Evolutionary conservation across 2,329 filamentous ascomycete species (phyloP).

Genomic region (Apiospora malaysiana): DNA sequence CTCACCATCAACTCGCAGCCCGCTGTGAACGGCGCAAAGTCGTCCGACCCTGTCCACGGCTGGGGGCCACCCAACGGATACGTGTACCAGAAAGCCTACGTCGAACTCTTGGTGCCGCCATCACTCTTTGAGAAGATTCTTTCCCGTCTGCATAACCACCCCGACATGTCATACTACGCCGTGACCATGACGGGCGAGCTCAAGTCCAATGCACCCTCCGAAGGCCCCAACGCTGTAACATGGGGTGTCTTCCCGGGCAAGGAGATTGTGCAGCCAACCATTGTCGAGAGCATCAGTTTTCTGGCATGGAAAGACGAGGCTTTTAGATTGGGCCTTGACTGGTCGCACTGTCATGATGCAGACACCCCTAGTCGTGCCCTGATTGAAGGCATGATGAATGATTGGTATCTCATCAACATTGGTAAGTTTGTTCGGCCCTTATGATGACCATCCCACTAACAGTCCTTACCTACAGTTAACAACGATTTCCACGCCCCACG

Average conservation of each 20-base stretch:
- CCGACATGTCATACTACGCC: conserved; percentile 91
- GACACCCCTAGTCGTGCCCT: conserved; percentile 78
- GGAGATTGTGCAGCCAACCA: conserved; percentile 99
- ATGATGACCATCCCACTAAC: not conserved
- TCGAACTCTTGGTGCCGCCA: conserved; percentile 88
- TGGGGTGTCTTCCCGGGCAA: conserved; percentile 99
- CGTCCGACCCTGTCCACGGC: conserved; percentile 83
- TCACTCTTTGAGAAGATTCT: conserved; percentile 79
- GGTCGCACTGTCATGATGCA: conserved; percentile 88
- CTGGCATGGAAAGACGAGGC: conserved; percentile 99
- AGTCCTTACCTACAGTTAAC: conserved; percentile 63
- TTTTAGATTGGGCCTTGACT: conserved; percentile 88
- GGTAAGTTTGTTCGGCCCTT: conserved; percentile 59
- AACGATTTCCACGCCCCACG: conserved; percentile 92
- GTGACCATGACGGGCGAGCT: conserved; percentile 84
- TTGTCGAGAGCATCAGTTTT: conserved; percentile 97
- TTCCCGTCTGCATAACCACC: conserved; percentile 75
- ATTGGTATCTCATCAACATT: conserved; percentile 95
- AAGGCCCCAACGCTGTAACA: conserved; percentile 96
- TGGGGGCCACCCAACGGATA: conserved; percentile 97
- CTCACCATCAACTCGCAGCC: conserved; percentile 98
- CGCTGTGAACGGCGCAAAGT: conserved; percentile 89
- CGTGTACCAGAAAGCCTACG: conserved; percentile 97
- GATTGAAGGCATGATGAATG: conserved; percentile 83
- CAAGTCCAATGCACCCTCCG: conserved; percentile 81